Evolutionary conservation across 2,329 filamentous ascomycete species (phyloP), one percentile per base, ranked within the genome.

Genomic region (Chaetomium globosum): DNA sequence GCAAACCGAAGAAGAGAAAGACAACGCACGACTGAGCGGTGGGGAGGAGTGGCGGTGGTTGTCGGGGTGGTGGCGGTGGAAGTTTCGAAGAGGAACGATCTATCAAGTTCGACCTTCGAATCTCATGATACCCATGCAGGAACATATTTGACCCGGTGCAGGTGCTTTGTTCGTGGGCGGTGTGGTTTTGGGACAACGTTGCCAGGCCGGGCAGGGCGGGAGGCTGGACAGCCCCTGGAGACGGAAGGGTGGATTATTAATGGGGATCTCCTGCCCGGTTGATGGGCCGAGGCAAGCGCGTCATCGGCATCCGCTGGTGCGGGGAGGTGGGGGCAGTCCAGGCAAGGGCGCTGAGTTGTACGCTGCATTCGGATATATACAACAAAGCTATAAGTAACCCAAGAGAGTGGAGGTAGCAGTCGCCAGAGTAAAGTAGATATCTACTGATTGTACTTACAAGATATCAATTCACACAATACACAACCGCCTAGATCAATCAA

Each of bases 1-100:
- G 83, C 81, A 86, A 86, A 72, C 87, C 85, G 72, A 87, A 85
- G 80, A 88, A 88, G 79, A 83, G 84, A 80, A 88, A 86, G 80
- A 80, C 79, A 72, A 66, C 68, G 64, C 68, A 69, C 64, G 69
- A 71, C 23, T 69, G 60, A 68, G 43, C 16, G 43, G 19, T 23
- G 53, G 49, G 10, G 31, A 59, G 10, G 26, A 51, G 13, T 13
- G 16, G 52, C 3, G 52, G 28, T 33, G 30, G 28, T 52, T 23
- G 49, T 26, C 5, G 26, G 26, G 49, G 49, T 28, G 16, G 26
- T 52, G 30, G 31, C 39, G 13, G 49, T 33, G 28, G 59, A 54
- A 55, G 53, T 5, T 19, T 21, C 28, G 28, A 49, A 66, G 55
- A 54, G 48, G 59, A 54, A 33, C 9, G 19, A 19, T 23, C 59